A percentile compares a stretch with the other conserved stretches of the same genome.
phyloP scores from a whole-genome alignment of 1,284 basidiomycete species.

The Cutaneotrichosporon cutaneum region DNA sequence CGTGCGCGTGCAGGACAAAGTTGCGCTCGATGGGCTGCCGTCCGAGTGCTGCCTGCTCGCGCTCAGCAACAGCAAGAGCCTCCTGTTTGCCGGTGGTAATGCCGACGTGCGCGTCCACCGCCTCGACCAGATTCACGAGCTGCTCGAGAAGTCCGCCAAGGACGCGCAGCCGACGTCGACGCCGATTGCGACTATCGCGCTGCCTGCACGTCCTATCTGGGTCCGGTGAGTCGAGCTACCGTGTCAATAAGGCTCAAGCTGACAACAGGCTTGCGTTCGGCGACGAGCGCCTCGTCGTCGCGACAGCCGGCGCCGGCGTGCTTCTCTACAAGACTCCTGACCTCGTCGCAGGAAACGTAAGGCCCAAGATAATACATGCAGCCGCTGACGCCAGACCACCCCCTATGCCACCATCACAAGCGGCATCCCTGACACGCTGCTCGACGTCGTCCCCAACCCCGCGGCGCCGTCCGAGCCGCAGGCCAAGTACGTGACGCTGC shows the following conservation, averaged over 20 bases:
- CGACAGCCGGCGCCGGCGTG: conserved; percentile 33
- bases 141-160: conserved; percentile 36
- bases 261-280: conserved; percentile 40
- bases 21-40: conserved; percentile 44
- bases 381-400: conserved; percentile 28
- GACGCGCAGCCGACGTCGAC: conserved; percentile 30
- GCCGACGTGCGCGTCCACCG: conserved; percentile 44
- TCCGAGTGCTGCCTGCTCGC: conserved; percentile 51
- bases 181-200: conserved; percentile 30
- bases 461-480: conserved; percentile 37
- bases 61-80: conserved; percentile 47
- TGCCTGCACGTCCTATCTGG: conserved; percentile 49
- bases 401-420: conserved; percentile 41
- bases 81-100: conserved; percentile 52
- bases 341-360: conserved; percentile 41
- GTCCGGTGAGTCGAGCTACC: conserved; percentile 35
- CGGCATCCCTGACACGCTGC: conserved; percentile 40
- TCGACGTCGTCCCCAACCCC: conserved; percentile 55
- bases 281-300: conserved; percentile 44
- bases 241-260: conserved; percentile 7
- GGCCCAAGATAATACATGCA: too few species aligned
- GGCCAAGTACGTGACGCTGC: conserved; percentile 46
- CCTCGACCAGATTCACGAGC: conserved; percentile 35
- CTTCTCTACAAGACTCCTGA: conserved; percentile 39
- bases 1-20: conserved; percentile 45